Evolutionary conservation across 768 basidiomycete genomes (phyloP).

Genomic region (Rhizopogon vesiculosus): DNA sequence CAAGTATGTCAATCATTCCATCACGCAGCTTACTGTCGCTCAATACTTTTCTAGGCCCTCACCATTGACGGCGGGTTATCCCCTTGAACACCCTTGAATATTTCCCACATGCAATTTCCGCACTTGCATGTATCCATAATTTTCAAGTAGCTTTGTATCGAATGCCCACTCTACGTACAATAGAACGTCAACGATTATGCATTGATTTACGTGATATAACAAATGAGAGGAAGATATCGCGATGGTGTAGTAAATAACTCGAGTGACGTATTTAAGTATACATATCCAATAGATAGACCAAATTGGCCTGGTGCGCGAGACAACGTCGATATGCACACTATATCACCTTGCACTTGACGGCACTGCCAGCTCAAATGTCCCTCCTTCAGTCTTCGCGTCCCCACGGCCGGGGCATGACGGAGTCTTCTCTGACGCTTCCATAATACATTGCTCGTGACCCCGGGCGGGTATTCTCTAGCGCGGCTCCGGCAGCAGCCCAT

Average conservation of each 20-base stretch:
- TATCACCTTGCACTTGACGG: background rate
- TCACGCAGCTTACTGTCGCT: background rate
- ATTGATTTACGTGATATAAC: background rate
- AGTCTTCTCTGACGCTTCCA: constrained; percentile 13
- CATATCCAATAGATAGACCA: background rate
- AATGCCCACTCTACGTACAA: too few species aligned
- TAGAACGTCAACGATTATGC: background rate
- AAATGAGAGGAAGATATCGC: background rate
- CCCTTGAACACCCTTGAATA: constrained; percentile 22
- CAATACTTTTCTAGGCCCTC: background rate
- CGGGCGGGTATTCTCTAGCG: constrained; percentile 10
- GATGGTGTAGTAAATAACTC: background rate
- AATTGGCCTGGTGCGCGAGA: background rate
- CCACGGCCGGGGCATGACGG: constrained; percentile 18
- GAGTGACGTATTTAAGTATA: background rate
- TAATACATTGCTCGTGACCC: background rate
- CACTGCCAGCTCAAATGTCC: constrained; percentile 13
- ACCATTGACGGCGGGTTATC: constrained; percentile 24
- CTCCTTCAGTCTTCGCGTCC: constrained; percentile 20
- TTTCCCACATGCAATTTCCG: background rate
- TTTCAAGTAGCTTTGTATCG: background rate
- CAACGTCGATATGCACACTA: background rate
- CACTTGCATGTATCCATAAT: background rate
- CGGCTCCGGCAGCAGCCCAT: constrained; percentile 26
- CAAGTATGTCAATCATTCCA: constrained; percentile 18